These are phyloP conservation scores for Gossypium schwendimanii DNA, from an alignment of 441 rosid species.

Conservation along the genomic window DNA sequence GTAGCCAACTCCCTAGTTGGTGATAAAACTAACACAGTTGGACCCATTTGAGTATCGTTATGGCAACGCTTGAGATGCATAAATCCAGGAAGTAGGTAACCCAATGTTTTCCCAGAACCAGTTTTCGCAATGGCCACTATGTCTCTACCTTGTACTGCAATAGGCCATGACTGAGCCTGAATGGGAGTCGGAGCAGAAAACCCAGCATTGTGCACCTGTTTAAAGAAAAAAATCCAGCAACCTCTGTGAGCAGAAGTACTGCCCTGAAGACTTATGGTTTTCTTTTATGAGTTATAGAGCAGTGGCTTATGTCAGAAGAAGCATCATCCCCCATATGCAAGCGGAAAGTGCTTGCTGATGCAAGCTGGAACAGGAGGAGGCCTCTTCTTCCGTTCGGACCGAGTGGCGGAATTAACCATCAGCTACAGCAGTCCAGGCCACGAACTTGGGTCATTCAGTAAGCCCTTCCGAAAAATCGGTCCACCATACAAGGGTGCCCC, in stretches of 20 bases:
- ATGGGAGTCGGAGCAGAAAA: slow-evolving; percentile 96
- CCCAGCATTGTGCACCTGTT: slow-evolving; percentile 88
- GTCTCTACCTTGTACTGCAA: slow-evolving; percentile 83
- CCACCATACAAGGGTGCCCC: slow-evolving; percentile 70
- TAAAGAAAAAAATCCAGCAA: slow-evolving; percentile 43
- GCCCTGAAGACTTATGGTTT: slow-evolving; percentile 41
- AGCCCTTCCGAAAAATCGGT: slow-evolving; percentile 64
- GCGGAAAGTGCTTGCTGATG: slow-evolving; percentile 39
- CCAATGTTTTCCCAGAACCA: slow-evolving; percentile 96
- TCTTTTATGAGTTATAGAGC: slow-evolving; percentile 36
- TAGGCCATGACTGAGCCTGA: slow-evolving; percentile 99
- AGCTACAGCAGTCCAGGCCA: slow-evolving; percentile 75
- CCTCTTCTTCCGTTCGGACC: slow-evolving; percentile 82
- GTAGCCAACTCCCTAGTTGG: slow-evolving; percentile 99
- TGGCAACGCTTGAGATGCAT: slow-evolving; percentile 60
- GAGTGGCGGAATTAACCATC: slow-evolving; percentile 75
- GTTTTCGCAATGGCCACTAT: slow-evolving; percentile 97
- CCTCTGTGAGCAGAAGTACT: slow-evolving; percentile 41
- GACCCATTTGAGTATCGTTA: slow-evolving; percentile 76
- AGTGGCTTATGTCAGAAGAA: slow-evolving; percentile 80
- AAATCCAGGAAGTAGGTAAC: slow-evolving; percentile 86
- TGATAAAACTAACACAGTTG: slow-evolving; percentile 85
- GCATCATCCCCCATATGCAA: slow-evolving; percentile 85
- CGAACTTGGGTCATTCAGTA: slow-evolving; percentile 55
- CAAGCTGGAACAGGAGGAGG: slow-evolving; percentile 87